Percentiles rank a stretch among this genome's conserved stretches.
phyloP scores from a whole-genome alignment of 2,329 filamentous ascomycete species.

The Fusarium tuaranense region DNA sequence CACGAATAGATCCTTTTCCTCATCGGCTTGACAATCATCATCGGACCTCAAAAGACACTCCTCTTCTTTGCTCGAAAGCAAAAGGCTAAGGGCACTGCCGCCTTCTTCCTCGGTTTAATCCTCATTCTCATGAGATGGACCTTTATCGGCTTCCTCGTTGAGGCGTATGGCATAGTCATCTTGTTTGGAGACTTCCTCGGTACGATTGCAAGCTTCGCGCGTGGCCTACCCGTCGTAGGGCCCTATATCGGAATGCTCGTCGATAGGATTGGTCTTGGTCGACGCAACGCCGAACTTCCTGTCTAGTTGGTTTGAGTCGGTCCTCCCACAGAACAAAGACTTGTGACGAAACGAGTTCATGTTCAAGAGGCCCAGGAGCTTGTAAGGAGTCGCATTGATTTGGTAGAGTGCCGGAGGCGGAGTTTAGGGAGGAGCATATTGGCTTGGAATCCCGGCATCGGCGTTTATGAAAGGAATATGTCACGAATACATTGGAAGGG shows the following conservation, averaged over 20 bases:
- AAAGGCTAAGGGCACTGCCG: conserved; percentile 90
- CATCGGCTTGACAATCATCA: conserved; percentile 94
- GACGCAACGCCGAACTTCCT: conserved; percentile 81
- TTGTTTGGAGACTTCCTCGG: conserved; percentile 97
- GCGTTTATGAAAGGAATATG: conserved; percentile 39
- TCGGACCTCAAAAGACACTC: conserved; percentile 90
- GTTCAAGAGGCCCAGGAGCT: conserved; percentile 1
- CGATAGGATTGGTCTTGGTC: conserved; percentile 76
- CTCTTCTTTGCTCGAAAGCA: conserved; percentile 95
- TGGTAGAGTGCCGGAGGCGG: conserved; percentile 21
- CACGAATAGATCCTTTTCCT: conserved; percentile 88
- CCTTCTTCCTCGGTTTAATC: conserved; percentile 84
- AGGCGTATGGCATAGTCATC: conserved; percentile 92
- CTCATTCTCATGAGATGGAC: conserved; percentile 94
- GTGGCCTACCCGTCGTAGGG: conserved; percentile 85
- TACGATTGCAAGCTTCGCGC: conserved; percentile 89
- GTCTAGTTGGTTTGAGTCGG: conserved; percentile 62
- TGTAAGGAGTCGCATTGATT: conserved; percentile 17
- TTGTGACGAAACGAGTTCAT: neutral
- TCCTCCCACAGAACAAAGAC: neutral
- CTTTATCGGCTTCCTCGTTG: conserved; percentile 88
- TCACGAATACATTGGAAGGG: conserved; percentile 13
- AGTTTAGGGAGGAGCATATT: conserved; percentile 38
- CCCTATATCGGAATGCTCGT: conserved; percentile 83
- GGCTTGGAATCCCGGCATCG: conserved; percentile 33